A percentile compares a stretch with the other conserved stretches of the same genome.
Conservation (phyloP, 257 asterid genomes). For the Petrea volubilis region DNA sequence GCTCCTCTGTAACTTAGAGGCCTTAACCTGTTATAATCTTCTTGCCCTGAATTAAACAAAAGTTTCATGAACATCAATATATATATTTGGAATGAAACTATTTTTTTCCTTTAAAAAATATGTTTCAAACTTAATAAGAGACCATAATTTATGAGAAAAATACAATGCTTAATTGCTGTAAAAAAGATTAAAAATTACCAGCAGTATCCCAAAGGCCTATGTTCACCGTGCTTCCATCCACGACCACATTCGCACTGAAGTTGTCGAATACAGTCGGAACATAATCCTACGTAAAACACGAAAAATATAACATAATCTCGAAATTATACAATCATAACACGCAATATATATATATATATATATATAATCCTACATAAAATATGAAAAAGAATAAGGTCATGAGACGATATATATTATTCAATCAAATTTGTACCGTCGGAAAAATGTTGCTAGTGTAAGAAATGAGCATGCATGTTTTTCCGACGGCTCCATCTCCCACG, state of each 20-base stretch:
- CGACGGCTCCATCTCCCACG: constrained; percentile 84
- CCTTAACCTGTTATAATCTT: constrained; percentile 80
- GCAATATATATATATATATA: too few relatives aligned
- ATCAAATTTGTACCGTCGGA: constrained; percentile 42
- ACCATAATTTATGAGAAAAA: too few relatives aligned
- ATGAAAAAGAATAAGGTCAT: too few relatives aligned
- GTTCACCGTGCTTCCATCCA: constrained; percentile 73
- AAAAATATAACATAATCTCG: background rate
- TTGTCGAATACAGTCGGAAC: constrained; percentile 89
- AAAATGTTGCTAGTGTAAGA: constrained; percentile 76
- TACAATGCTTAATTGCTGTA: too few relatives aligned
- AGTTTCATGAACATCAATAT: background rate
- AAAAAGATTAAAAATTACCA: constrained; percentile 47
- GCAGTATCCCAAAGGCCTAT: constrained; percentile 95
- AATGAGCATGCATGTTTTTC: constrained; percentile 79
- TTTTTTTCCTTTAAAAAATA: too few relatives aligned
- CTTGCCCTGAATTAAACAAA: constrained; percentile 54
- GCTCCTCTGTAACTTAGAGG: constrained; percentile 88
- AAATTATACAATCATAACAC: too few relatives aligned
- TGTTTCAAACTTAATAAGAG: too few relatives aligned
- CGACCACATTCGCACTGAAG: constrained; percentile 83
- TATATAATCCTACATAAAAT: too few relatives aligned
- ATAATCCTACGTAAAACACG: constrained; percentile 49
- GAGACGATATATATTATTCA: too few relatives aligned
- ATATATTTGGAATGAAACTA: too few relatives aligned